Evolutionary conservation across 2,329 filamentous ascomycete genomes (phyloP).

Genomic region (Talaromyces sp.): DNA sequence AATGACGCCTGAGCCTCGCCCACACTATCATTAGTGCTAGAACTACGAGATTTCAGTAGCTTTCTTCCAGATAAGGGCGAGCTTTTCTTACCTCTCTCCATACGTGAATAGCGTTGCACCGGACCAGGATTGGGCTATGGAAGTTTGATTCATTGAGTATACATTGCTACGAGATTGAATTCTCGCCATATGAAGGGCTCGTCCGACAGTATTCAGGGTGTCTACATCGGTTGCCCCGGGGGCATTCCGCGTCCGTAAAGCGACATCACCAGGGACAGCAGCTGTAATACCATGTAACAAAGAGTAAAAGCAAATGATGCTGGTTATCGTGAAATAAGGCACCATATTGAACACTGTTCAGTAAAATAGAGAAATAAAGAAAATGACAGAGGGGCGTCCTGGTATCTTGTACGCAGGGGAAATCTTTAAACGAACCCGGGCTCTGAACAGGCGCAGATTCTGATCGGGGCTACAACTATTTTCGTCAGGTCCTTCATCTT

Average conservation of each 20-base stretch:
- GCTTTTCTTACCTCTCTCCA: constrained; percentile 5
- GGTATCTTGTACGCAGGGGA: no score
- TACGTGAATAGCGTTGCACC: constrained; percentile 7
- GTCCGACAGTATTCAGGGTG: background rate
- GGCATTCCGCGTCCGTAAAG: constrained; percentile 3
- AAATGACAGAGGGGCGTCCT: no score
- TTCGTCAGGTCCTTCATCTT: background rate
- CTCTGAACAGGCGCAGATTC: background rate
- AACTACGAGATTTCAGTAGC: background rate
- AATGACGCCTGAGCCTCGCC: background rate
- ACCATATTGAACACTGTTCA: background rate
- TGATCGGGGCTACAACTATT: background rate
- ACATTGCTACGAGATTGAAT: background rate
- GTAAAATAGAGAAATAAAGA: background rate
- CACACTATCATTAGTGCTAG: background rate
- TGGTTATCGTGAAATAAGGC: background rate
- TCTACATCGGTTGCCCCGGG: constrained; percentile 6
- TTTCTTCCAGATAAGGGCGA: background rate
- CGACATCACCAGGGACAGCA: constrained; percentile 1
- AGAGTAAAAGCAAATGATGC: background rate
- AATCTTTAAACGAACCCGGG: background rate
- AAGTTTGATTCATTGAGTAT: constrained; percentile 6
- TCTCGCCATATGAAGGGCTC: background rate
- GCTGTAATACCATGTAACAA: background rate
- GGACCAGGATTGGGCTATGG: constrained; percentile 3